These are phyloP conservation scores for Fragaria ananassa DNA, from an alignment of 306 rosid species.

Conservation along the genomic window DNA sequence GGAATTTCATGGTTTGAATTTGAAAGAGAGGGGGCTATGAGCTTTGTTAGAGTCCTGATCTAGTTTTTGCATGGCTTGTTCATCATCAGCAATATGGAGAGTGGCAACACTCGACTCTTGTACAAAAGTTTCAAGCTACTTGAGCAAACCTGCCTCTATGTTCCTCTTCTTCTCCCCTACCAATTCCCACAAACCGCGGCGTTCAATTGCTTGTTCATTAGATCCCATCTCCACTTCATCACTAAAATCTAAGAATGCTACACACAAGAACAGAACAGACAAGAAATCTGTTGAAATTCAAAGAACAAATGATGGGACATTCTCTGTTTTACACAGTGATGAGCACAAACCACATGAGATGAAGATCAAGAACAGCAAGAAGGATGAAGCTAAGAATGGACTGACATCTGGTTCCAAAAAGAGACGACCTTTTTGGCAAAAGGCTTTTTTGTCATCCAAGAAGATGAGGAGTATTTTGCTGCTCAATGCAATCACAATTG, in stretches of 20 bases:
- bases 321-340: conserved; percentile 2
- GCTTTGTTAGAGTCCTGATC: not conserved
- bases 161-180: conserved; percentile 16
- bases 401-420: conserved; percentile 3
- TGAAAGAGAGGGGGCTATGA: not conserved
- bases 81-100: conserved; percentile 16
- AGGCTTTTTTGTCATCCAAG: conserved; percentile 45
- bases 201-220: conserved; percentile 11
- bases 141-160: not conserved
- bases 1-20: not conserved
- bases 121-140: conserved; percentile 4
- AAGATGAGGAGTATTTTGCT: conserved; percentile 56
- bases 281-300: conserved; percentile 13
- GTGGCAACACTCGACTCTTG: conserved; percentile 10
- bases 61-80: conserved; percentile 20
- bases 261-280: not conserved
- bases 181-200: conserved; percentile 8
- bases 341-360: conserved; percentile 2
- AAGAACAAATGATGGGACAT: conserved; percentile 3
- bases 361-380: conserved; percentile 9
- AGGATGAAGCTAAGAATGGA: conserved; percentile 1
- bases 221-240: conserved; percentile 16
- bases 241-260: conserved; percentile 13
- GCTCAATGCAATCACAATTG: conserved; percentile 54
- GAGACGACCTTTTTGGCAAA: conserved; percentile 34